Evolutionary conservation across 371 early-diverging fungal genomes (phyloP), one percentile per base, ranked within the genome.

Genomic region (Blyttiomyces sp.): DNA sequence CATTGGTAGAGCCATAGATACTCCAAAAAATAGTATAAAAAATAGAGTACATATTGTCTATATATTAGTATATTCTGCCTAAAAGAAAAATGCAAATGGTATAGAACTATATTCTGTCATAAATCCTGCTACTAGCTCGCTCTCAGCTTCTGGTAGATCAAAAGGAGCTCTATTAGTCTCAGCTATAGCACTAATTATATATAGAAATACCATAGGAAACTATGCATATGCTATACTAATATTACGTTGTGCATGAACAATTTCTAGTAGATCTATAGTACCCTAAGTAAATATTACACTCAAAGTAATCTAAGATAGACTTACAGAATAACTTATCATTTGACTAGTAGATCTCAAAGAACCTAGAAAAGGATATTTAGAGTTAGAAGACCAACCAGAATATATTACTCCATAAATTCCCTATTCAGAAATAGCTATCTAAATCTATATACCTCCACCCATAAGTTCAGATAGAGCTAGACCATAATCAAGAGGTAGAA

Each of bases 131-230:
- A 74, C 72, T 63, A 74, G 64, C 66, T 77, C 77, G 31, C 64
- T 63, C 67, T 77, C 76, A 36, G 74, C 72, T 65, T 76, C 75
- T 39, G 75, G 75, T 53, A 70, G 59, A 75, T 77, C 78, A 48
- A 75, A 70, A 48, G 78, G 78, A 21, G 72, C 68, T 61, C 78
- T 64, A 65, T 77, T 78, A 34, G 70, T 72, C 58, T 78, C 78
- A 44, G 78, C 5, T 9, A 76, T 62, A 27, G 75, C 72, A 49
- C 63, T 55, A 66, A 79, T 73, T 44, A 76, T 60, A 58, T 76
- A 79, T 63, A 76, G 63, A 61, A 76, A 42, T 31, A 64, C 66
- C 53, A 79, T 53, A 53, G 75, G 79, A 30, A 75, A 73, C 63
- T 73, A 60, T 26, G 77, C 64, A 49, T 63, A 58, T 58, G 72